These are phyloP conservation scores for Boechera retrofracta DNA, from an alignment of 345 rosid species.

Conservation along the genomic window DNA sequence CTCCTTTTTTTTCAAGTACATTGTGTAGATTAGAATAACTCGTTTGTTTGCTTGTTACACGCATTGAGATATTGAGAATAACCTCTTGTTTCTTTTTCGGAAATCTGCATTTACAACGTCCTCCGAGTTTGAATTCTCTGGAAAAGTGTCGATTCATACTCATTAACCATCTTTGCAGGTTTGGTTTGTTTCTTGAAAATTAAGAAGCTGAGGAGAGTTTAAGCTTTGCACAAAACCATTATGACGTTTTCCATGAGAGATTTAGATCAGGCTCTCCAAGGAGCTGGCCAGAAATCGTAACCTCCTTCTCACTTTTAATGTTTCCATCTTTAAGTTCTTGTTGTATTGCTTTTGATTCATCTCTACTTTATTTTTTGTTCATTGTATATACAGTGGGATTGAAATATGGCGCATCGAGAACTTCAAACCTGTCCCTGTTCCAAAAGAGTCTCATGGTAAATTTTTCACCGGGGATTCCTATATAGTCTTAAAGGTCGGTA, in stretches of 20 bases:
- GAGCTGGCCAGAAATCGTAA: conserved; percentile 98
- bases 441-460: conserved; percentile 75
- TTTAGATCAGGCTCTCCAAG: conserved; percentile 94
- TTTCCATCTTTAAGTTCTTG: neutral
- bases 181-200: conserved; percentile 24
- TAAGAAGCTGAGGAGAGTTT: conserved; percentile 26
- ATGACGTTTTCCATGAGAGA: conserved; percentile 97
- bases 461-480: conserved; percentile 95
- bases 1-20: neutral
- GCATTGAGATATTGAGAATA: conserved; percentile 4
- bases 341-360: conserved; percentile 20
- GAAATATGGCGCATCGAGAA: conserved; percentile 97
- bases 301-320: conserved; percentile 43
- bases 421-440: conserved; percentile 69
- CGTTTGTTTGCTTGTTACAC: conserved; percentile 4
- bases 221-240: conserved; percentile 43
- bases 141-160: neutral
- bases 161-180: conserved; percentile 23
- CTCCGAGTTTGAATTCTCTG: neutral
- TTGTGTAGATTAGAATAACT: neutral
- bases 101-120: neutral
- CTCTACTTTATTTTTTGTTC: conserved; percentile 38
- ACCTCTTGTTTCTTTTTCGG: neutral
- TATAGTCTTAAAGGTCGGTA: conserved; percentile 76
- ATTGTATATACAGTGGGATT: conserved; percentile 65